Evolutionary conservation across 164 flowering plant genomes (phyloP).

Genomic region (Hamamelis virginiana): DNA sequence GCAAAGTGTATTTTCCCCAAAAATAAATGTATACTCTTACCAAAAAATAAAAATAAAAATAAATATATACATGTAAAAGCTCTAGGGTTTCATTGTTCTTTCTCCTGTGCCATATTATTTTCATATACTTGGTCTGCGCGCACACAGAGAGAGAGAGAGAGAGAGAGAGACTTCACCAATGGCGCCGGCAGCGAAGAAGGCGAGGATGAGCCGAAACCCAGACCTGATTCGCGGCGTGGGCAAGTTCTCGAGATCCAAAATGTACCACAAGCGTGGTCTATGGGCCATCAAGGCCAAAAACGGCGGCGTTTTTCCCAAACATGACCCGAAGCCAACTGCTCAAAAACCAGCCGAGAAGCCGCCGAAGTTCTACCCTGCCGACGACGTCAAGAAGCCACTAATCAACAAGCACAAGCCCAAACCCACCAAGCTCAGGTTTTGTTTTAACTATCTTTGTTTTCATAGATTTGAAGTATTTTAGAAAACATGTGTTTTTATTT

Average conservation of each 20-base stretch:
- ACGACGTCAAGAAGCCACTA: constrained; percentile 72
- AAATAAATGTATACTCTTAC: too few relatives aligned
- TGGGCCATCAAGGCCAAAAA: constrained; percentile 92
- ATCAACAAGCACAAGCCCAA: constrained; percentile 55
- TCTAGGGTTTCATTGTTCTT: neutral
- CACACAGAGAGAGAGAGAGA: neutral
- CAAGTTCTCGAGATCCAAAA: constrained; percentile 54
- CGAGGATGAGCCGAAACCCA: constrained; percentile 44
- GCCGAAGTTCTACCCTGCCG: constrained; percentile 80
- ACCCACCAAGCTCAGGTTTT: constrained; percentile 58
- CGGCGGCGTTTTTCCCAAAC: constrained; percentile 71
- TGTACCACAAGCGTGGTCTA: constrained; percentile 85
- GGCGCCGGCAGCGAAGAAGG: constrained; percentile 40
- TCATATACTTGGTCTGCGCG: too few relatives aligned
- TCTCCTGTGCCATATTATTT: too few relatives aligned
- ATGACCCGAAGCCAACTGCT: constrained; percentile 31
- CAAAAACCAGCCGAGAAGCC: constrained; percentile 37
- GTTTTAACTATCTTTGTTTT: neutral
- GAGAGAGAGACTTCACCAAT: constrained; percentile 24
- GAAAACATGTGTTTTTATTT: neutral
- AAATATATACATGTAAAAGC: too few relatives aligned
- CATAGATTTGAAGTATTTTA: too few relatives aligned
- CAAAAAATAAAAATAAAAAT: too few relatives aligned
- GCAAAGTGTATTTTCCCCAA: too few relatives aligned
- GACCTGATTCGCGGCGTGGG: constrained; percentile 68